A percentile compares a stretch with the other conserved stretches of the same genome.
Evolutionary conservation across 345 rosid species (phyloP).

Genomic region (Salix udensis): DNA sequence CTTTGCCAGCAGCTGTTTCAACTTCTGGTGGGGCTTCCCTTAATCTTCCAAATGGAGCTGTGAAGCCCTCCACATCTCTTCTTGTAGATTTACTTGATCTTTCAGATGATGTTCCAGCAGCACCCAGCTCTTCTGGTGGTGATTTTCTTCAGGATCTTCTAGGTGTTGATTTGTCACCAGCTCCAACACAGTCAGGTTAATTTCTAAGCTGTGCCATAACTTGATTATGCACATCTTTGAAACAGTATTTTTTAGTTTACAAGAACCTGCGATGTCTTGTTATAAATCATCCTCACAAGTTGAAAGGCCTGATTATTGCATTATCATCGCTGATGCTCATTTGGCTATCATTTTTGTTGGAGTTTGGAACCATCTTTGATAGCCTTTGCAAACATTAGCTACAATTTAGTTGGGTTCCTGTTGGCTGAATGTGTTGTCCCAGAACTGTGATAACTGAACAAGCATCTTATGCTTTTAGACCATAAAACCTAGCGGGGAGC

Average conservation of each 20-base stretch:
- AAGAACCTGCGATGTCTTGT: background rate
- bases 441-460: background rate
- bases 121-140: slow-evolving; percentile 70
- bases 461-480: background rate
- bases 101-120: slow-evolving; percentile 74
- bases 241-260: background rate
- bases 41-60: slow-evolving; percentile 86
- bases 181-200: slow-evolving; percentile 63
- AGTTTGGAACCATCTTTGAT: background rate
- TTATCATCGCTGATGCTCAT: background rate
- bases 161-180: slow-evolving; percentile 64
- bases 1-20: slow-evolving; percentile 66
- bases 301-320: background rate
- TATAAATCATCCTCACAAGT: background rate
- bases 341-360: background rate
- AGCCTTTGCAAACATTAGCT: slow-evolving; percentile 2
- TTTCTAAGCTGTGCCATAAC: slow-evolving; percentile 11
- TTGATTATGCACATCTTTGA: slow-evolving; percentile 3
- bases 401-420: background rate
- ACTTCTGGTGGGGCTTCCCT: slow-evolving; percentile 50
- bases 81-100: slow-evolving; percentile 85
- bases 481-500: background rate
- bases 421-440: background rate
- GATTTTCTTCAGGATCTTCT: slow-evolving; percentile 94
- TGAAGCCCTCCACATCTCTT: slow-evolving; percentile 66